Evolutionary conservation across 2,329 filamentous ascomycete species (phyloP).

Genomic region (Colletotrichum filicis): DNA sequence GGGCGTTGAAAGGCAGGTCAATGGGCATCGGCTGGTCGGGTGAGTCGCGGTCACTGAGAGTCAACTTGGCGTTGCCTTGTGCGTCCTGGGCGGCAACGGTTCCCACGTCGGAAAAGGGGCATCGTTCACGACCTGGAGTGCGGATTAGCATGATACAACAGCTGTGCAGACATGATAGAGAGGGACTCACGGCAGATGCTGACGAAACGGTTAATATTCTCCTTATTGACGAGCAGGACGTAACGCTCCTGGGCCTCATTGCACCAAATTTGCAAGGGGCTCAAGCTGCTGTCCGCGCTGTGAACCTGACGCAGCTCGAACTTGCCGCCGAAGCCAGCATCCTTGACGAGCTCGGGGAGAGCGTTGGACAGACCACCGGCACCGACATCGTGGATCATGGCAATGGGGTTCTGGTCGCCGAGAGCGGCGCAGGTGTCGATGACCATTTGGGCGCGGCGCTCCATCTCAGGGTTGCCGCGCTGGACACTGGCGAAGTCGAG

Average conservation of each 20-base stretch:
- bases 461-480: slow-evolving; percentile 95
- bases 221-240: slow-evolving; percentile 86
- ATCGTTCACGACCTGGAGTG: slow-evolving; percentile 79
- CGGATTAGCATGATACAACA: slow-evolving; percentile 18
- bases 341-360: slow-evolving; percentile 85
- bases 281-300: slow-evolving; percentile 90
- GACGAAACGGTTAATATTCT: slow-evolving; percentile 81
- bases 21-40: slow-evolving; percentile 81
- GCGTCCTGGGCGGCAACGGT: slow-evolving; percentile 73
- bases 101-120: slow-evolving; percentile 92
- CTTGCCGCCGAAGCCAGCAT: slow-evolving; percentile 88
- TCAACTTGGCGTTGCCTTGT: slow-evolving; percentile 74
- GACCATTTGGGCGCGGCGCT: slow-evolving; percentile 95
- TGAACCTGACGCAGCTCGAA: slow-evolving; percentile 97
- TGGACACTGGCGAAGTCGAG: slow-evolving; percentile 98
- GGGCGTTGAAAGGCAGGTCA: slow-evolving; percentile 86
- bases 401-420: slow-evolving; percentile 87
- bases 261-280: slow-evolving; percentile 97
- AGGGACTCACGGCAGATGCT: slow-evolving; percentile 66
- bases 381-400: slow-evolving; percentile 97
- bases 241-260: slow-evolving; percentile 98
- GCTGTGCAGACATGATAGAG: neutral
- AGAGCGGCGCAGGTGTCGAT: slow-evolving; percentile 93
- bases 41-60: slow-evolving; percentile 85
- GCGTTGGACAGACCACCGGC: slow-evolving; percentile 85